phyloP scores from a whole-genome alignment of 225 moss, liverwort and hornwort species.

The Bryum argenteum region DNA sequence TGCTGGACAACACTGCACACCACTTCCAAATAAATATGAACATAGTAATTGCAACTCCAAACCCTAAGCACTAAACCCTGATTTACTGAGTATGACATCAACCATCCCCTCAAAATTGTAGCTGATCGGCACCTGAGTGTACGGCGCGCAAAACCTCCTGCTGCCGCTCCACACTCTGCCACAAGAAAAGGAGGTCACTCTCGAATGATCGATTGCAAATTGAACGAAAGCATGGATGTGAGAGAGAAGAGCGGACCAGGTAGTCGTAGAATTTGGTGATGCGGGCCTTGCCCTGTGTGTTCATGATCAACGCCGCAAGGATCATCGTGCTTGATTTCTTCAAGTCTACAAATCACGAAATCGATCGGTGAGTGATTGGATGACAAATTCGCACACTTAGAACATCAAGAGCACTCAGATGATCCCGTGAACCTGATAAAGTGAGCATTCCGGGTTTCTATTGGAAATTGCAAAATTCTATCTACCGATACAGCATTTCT shows the following conservation, averaged over 20 bases:
- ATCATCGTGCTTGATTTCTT: conserved; percentile 57
- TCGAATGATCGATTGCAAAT: neutral
- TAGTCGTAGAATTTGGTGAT: conserved; percentile 84
- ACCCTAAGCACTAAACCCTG: conserved; percentile 10
- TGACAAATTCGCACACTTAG: neutral
- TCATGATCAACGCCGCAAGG: conserved; percentile 86
- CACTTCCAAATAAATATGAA: conserved; percentile 28
- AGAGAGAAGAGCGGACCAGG: conserved; percentile 26
- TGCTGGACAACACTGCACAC: conserved; percentile 81
- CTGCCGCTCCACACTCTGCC: conserved; percentile 83
- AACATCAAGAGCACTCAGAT: too few relatives aligned
- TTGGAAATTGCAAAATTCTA: neutral
- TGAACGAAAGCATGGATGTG: neutral
- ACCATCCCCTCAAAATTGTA: neutral
- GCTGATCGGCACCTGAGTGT: conserved; percentile 54
- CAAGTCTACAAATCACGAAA: conserved; percentile 4
- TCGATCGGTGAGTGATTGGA: conserved; percentile 10
- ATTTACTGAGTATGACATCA: neutral
- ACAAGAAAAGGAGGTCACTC: conserved; percentile 22
- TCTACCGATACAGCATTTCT: neutral
- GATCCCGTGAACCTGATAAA: too few relatives aligned
- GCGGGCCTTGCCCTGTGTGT: conserved; percentile 90
- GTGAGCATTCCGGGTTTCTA: too few relatives aligned
- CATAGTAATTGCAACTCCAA: conserved; percentile 5
- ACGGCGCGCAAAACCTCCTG: conserved; percentile 79